Evolutionary conservation across 257 asterid species (phyloP), one percentile per base, ranked within the genome.

Genomic region (Solanum sitiens): DNA sequence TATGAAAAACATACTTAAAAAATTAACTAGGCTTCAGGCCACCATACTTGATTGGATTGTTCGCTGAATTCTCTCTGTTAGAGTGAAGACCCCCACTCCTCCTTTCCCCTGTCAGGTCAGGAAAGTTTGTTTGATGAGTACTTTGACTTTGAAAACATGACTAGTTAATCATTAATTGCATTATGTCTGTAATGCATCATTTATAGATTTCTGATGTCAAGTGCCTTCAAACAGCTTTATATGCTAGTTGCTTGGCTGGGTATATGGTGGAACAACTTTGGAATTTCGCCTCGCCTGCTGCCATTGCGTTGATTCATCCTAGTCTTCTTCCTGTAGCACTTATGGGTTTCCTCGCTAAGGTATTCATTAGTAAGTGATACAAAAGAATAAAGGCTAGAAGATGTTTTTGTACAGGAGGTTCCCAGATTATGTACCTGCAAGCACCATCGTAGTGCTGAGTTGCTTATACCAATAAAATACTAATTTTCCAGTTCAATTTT

Each of bases 301-400:
- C 99, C 89, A 94, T 97, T 91, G 98, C 98, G 70, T 89, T 96
- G 93, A 92, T 95, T 86, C 98, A 94, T 90, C 95, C 96, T 47
- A 96, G 99, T 87, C 99, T 95, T 92, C 99, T 94, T 89, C 98
- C 99, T 86, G 99, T 97, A 80, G 99, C 99, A 90, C 89, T 93
- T 61, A 91, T 94, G 91, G 95, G 98, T 21, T 97, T 96, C 83
- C 90, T 93, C 82, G 94, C 97, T 47, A 95, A 97, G 98, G 99
- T 96, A 93, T 90, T 37, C 56, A 61, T 87, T 73, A 61, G 30
- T 50, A 30, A 40, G 67, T 11, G 27, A 63, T 27, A 68, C 21
- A 50, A 27, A 79, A 83, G 72, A 79, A 68, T 40, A 83, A 20
- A 45, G 83, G 82, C 70, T 74, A 83, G 83, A 88, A 82, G 83